Base-by-base conservation (phyloP, 306 rosid genomes). In the Trifolium dubium region DNA sequence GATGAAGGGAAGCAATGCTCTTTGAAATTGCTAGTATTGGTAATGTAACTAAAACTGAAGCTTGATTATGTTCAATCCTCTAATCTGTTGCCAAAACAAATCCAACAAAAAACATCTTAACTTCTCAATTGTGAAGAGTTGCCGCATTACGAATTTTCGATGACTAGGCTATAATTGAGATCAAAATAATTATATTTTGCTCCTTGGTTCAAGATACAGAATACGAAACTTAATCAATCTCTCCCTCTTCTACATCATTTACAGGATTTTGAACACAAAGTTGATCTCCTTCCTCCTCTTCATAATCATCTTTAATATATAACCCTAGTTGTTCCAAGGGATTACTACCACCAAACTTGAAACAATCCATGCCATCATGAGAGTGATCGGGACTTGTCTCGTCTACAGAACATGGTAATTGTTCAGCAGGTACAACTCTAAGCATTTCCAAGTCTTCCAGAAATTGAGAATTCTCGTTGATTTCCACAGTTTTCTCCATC, bases 401-500 rank as follows among this genome's bases (percentile, higher is more conserved):
- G 8, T 84, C 90, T 14, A 69, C 84, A 10, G 82, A 82, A 72
- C 89, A 84, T 2, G 90, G 92, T 55, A 87, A 75, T 53, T 76
- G 88, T 72, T 83, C 89, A 1, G 70, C 83, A 12, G 87, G 87
- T 39, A 85, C 91, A 15, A 80, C 80, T 43, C 85, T 79, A 63
- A 91, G 97, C 91, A 81, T 81, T 79, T 91, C 92, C 81, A 87
- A 78, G 78, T 86, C 92, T 83, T 86, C 79, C 23, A 88, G 89
- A 80, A 89, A 82, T 74, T 71, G 84, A 32, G 93, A 86, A 78
- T 86, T 88, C 78, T 90, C 93, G 9, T 92, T 83, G 84, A 92
- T 89, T 71, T 86, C 91, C 47, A 89, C 96, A 62, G 97, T 89
- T 77, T 85, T 92, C 69, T 92, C 93, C 75, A 92, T 77, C 97